A percentile compares a stretch with the other conserved stretches of the same genome.
Conservation (phyloP, 257 asterid species). For the Ajuga chamaepitys region DNA sequence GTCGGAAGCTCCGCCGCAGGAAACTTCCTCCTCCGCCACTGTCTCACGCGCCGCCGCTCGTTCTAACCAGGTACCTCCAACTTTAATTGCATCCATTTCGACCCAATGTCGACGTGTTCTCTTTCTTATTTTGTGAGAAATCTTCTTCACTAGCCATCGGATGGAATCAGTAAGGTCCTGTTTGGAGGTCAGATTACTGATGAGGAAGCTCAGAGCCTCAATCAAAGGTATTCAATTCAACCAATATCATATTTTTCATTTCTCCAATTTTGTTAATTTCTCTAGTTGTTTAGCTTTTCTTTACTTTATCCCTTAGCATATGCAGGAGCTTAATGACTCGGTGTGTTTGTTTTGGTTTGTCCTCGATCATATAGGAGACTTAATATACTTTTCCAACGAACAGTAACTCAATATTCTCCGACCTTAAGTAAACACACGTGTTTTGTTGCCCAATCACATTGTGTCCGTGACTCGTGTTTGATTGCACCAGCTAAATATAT, state of each 20-base stretch:
- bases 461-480: too few relatives aligned
- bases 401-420: too few relatives aligned
- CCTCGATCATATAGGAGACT: too few relatives aligned
- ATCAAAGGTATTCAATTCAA: constrained; percentile 41
- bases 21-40: constrained; percentile 3
- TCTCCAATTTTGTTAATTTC: neutral
- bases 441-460: too few relatives aligned
- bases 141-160: constrained; percentile 43
- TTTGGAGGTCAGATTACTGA: constrained; percentile 92
- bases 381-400: too few relatives aligned
- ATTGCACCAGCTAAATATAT: too few relatives aligned
- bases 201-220: constrained; percentile 84
- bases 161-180: constrained; percentile 64
- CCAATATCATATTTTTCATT: neutral
- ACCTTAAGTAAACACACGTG: too few relatives aligned
- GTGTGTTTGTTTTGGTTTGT: too few relatives aligned
- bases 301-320: neutral
- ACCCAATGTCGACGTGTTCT: neutral
- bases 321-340: neutral
- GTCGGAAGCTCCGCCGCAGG: constrained; percentile 16
- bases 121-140: neutral
- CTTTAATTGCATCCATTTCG: neutral
- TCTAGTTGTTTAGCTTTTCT: neutral
- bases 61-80: constrained; percentile 3
- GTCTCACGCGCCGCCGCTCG: constrained; percentile 16